Evolutionary conservation across 2,329 filamentous ascomycete genomes (phyloP).

Genomic region (Chaetomiaceae sp.): DNA sequence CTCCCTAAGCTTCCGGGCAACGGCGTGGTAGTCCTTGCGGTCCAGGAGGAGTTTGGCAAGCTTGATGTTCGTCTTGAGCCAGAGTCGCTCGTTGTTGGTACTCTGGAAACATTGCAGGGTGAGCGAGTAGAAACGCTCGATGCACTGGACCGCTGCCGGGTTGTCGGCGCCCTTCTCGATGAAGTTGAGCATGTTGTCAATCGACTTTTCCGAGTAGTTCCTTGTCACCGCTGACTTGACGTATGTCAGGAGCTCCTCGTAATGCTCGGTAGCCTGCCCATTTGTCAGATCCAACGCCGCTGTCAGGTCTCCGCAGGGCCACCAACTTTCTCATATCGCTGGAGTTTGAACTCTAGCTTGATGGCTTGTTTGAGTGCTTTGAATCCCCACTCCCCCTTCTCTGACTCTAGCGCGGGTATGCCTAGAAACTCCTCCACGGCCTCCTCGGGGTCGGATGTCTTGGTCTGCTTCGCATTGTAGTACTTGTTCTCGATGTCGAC

Average conservation of each 20-base stretch:
- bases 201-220: conserved; percentile 98
- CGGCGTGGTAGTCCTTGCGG: conserved; percentile 76
- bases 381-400: conserved; percentile 98
- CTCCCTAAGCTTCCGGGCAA: conserved; percentile 80
- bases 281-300: conserved; percentile 1
- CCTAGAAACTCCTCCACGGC: conserved; percentile 91
- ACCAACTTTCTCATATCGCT: conserved; percentile 72
- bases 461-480: conserved; percentile 98
- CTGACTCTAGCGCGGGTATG: conserved; percentile 74
- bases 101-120: conserved; percentile 93
- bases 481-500: conserved; percentile 99
- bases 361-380: conserved; percentile 97
- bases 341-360: conserved; percentile 92
- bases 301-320: not conserved
- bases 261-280: conserved; percentile 81
- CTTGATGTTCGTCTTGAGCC: conserved; percentile 98
- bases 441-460: conserved; percentile 77
- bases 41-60: conserved; percentile 87
- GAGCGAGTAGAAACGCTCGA: conserved; percentile 92
- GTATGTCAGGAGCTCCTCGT: conserved; percentile 90
- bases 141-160: conserved; percentile 68
- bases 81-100: conserved; percentile 94
- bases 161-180: conserved; percentile 85
- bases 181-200: conserved; percentile 98
- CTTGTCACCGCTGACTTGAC: conserved; percentile 95